Conservation (phyloP, 2,329 filamentous ascomycete species). For the Clarireedia homoeocarpa region DNA sequence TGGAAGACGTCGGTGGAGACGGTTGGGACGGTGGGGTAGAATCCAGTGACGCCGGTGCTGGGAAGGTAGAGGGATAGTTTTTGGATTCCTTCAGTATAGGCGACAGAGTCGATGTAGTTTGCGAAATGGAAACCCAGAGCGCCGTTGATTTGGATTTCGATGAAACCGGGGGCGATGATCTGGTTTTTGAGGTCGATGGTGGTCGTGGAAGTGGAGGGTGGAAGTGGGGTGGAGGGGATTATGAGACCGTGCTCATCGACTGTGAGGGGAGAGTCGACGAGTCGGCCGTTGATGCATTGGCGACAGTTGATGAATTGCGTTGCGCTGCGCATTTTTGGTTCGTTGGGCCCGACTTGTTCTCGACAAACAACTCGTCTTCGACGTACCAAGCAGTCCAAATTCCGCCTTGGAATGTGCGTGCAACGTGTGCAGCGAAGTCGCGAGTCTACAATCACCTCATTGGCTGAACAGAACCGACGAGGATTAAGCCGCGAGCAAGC, state of each 20-base stretch:
- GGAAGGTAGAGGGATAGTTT: conserved; percentile 41
- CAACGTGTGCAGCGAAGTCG: no score
- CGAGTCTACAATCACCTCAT: no score
- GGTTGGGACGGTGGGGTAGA: conserved; percentile 46
- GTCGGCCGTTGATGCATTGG: conserved; percentile 19
- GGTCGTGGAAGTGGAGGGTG: conserved; percentile 15
- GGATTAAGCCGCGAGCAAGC: no score
- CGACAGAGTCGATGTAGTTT: conserved; percentile 33
- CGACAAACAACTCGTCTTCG: no score
- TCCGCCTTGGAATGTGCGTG: no score
- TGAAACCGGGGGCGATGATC: conserved; percentile 46
- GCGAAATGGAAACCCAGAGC: conserved; percentile 44
- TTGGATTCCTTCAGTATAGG: conserved; percentile 37
- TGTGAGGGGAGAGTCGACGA: conserved; percentile 18
- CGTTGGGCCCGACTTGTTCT: not conserved
- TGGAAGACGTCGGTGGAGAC: conserved; percentile 38
- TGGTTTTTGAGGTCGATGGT: conserved; percentile 37
- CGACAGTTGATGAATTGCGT: conserved; percentile 23
- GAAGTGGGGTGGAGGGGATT: conserved; percentile 18
- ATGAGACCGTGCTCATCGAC: conserved; percentile 19
- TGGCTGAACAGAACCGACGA: no score
- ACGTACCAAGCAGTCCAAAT: no score
- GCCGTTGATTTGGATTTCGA: conserved; percentile 47
- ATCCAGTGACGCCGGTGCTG: conserved; percentile 43
- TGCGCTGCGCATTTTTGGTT: conserved; percentile 13